Evolutionary conservation across 2,329 filamentous ascomycete species (phyloP).

Genomic region (Clarireedia homoeocarpa): DNA sequence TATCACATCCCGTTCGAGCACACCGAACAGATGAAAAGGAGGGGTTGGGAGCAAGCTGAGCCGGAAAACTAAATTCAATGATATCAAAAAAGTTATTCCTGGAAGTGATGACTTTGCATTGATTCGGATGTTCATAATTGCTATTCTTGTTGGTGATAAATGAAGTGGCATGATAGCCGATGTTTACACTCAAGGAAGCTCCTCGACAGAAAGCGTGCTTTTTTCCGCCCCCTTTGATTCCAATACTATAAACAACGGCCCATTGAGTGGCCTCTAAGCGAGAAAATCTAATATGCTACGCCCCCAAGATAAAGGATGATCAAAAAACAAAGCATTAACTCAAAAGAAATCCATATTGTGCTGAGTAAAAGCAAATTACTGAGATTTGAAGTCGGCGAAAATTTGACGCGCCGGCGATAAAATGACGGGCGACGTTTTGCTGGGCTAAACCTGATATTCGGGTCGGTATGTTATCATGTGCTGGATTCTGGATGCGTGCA

Average conservation of each 20-base stretch:
- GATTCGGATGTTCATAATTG: not conserved
- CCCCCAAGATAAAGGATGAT: constrained; percentile 5
- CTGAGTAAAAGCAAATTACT: no score
- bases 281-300: constrained; percentile 1
- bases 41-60: constrained; percentile 5
- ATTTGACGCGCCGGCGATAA: not conserved
- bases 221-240: not conserved
- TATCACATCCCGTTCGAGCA: not conserved
- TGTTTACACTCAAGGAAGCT: not conserved
- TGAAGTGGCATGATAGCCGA: not conserved
- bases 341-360: not conserved
- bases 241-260: constrained; percentile 3
- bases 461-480: not conserved
- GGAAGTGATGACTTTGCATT: constrained; percentile 2
- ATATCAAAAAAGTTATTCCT: constrained; percentile 1
- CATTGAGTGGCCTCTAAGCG: constrained; percentile 4
- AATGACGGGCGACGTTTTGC: not conserved
- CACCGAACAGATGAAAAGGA: not conserved
- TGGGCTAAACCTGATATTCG: not conserved
- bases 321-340: not conserved
- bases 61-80: not conserved
- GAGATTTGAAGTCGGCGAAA: not conserved
- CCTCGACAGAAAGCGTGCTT: not conserved
- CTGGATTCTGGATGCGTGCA: not conserved
- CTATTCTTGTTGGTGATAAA: not conserved